Percentiles rank a stretch among this genome's conserved stretches.
phyloP scores from a whole-genome alignment of 2,329 filamentous ascomycete species.

The Phyllachora maydis region DNA sequence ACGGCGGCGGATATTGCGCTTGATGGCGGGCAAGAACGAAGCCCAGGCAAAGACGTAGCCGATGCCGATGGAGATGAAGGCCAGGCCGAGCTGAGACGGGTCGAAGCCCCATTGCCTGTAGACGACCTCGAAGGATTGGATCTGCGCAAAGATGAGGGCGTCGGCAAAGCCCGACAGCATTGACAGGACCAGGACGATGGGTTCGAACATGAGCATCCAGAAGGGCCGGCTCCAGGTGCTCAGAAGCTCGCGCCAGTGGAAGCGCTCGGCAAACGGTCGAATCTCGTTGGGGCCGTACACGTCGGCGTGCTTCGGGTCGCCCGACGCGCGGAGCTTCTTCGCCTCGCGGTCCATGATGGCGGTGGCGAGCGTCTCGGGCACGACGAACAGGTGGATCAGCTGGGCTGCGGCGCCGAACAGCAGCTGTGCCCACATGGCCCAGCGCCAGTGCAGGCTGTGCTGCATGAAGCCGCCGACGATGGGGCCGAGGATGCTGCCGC shows the following conservation, averaged over 20 bases:
- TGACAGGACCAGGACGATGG: slow-evolving; percentile 50
- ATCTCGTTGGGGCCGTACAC: slow-evolving; percentile 58
- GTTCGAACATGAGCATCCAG: slow-evolving; percentile 53
- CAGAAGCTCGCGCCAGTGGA: slow-evolving; percentile 34
- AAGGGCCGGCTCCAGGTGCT: slow-evolving; percentile 43
- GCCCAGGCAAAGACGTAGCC: slow-evolving; percentile 44
- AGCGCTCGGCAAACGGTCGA: slow-evolving; percentile 33
- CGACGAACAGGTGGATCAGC: slow-evolving; percentile 41
- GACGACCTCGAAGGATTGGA: slow-evolving; percentile 49
- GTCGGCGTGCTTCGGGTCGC: slow-evolving; percentile 26
- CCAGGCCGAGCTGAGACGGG: slow-evolving; percentile 31
- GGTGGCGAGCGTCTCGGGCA: slow-evolving; percentile 60
- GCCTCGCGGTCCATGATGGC: slow-evolving; percentile 65
- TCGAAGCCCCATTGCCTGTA: slow-evolving; percentile 47
- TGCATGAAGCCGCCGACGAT: slow-evolving; percentile 63
- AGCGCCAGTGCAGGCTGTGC: slow-evolving; percentile 45
- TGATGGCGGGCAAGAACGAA: slow-evolving; percentile 35
- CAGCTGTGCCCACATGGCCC: slow-evolving; percentile 60
- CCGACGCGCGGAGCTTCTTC: slow-evolving; percentile 45
- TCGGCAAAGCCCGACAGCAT: slow-evolving; percentile 54
- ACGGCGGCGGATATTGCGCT: slow-evolving; percentile 28
- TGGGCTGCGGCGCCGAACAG: slow-evolving; percentile 60
- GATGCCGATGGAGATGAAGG: slow-evolving; percentile 44
- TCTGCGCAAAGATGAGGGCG: slow-evolving; percentile 59
- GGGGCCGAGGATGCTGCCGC: slow-evolving; percentile 55